Base-by-base conservation (phyloP, 768 basidiomycete species). In the Austroboletus eburneus region DNA sequence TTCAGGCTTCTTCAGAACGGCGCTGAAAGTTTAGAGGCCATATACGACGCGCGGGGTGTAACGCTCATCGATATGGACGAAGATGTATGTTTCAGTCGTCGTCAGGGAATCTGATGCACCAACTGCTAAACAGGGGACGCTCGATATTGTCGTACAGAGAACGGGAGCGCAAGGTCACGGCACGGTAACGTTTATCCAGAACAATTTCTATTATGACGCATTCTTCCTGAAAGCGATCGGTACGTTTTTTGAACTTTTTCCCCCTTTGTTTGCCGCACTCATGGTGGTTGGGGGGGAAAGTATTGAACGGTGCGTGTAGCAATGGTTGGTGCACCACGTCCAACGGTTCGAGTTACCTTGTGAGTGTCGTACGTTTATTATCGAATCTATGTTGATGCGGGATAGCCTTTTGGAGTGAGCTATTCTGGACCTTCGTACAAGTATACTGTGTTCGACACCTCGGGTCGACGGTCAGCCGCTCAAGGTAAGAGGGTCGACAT, bases 191-290 rank as follows among this genome's bases (percentile, higher is more conserved):
- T 95, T 99, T 60, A 72, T 99, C 39, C 92, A 95, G 68, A 99
- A 99, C 61, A 98, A 97, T 65, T 90, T 94, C 59, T 98, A 95
- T 59, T 93, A 93, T 61, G 96, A 99, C 54, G 95, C 96, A 0
- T 99, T 99, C 73, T 99, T 98, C 79, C 74, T 98, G 43, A 97
- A 97, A 62, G 91, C 96, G 3, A 88, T 93, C 35, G 86, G 94
- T 95, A 35, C 36, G 81, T 68, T 20, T n/a, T n/a, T n/a, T n/a
- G n/a, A 9, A 43, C 4, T 13, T 8, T 6, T 33, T n/a, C n/a
- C n/a, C n/a, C 20, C 20, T 16, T 23, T 32, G 25, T 36, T 22
- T 30, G 34, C 44, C 21, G 30, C 27, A n/a, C 42, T 10, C 13
- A 8, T 27, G 34, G 20, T 56, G 47, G 52, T 37, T 21, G 39